phyloP scores from a whole-genome alignment of 2,329 filamentous ascomycete genomes.

The Dactylonectria estremocensis region DNA sequence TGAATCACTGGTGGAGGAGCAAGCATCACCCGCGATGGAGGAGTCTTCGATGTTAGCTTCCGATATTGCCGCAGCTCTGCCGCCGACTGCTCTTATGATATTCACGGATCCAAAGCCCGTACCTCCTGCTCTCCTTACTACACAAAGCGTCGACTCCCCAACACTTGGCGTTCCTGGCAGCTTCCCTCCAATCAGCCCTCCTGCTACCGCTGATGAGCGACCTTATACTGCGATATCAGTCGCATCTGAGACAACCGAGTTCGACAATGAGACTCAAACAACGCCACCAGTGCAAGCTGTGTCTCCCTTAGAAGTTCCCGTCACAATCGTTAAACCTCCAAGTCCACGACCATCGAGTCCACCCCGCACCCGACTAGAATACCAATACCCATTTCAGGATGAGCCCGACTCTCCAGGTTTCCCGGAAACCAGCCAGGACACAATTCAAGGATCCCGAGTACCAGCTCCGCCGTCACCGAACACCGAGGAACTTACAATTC shows the following conservation, averaged over 20 bases:
- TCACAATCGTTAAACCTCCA: slow-evolving; percentile 48
- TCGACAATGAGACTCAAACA: slow-evolving; percentile 80
- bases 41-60: slow-evolving; percentile 38
- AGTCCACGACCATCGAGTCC: slow-evolving; percentile 48
- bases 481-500: slow-evolving; percentile 37
- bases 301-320: slow-evolving; percentile 43
- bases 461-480: slow-evolving; percentile 26
- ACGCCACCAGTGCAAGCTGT: slow-evolving; percentile 62
- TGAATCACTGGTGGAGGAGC: slow-evolving; percentile 28
- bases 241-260: slow-evolving; percentile 76
- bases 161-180: slow-evolving; percentile 77
- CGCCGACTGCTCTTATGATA: slow-evolving; percentile 41
- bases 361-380: slow-evolving; percentile 57
- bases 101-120: slow-evolving; percentile 33
- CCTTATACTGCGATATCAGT: slow-evolving; percentile 73
- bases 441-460: slow-evolving; percentile 42
- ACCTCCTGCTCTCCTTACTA: slow-evolving; percentile 26
- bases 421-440: slow-evolving; percentile 20
- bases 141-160: slow-evolving; percentile 69
- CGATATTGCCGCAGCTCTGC: slow-evolving; percentile 43
- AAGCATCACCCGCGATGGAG: slow-evolving; percentile 39
- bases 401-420: slow-evolving; percentile 52
- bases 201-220: slow-evolving; percentile 60
- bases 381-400: slow-evolving; percentile 67
- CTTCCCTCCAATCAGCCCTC: slow-evolving; percentile 64